Conservation (phyloP, 768 basidiomycete genomes). For the Panellus pusillus region DNA sequence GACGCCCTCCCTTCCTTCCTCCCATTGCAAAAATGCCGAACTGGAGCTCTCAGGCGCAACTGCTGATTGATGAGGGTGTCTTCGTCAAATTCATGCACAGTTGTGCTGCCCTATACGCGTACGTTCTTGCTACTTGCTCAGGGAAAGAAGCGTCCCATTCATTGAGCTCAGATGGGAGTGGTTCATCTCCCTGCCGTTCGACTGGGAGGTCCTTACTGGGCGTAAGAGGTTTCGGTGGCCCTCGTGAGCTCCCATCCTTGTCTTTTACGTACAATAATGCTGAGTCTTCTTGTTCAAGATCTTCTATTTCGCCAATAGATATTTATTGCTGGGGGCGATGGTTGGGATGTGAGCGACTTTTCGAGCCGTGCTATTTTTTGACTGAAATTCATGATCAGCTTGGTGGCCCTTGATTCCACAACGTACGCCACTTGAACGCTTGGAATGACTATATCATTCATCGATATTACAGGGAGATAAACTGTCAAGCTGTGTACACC, state of each 20-base stretch:
- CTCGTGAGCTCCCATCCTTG: constrained; percentile 30
- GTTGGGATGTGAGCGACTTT: constrained; percentile 40
- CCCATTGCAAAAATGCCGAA: constrained; percentile 42
- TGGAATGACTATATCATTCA: not conserved
- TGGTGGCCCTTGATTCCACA: constrained; percentile 51
- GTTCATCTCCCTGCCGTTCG: constrained; percentile 49
- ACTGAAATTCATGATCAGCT: constrained; percentile 32
- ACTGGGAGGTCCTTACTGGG: constrained; percentile 42
- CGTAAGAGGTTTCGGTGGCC: constrained; percentile 47
- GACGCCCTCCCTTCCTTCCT: not conserved
- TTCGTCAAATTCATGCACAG: constrained; percentile 55
- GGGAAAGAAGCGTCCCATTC: not conserved
- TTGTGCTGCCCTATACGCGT: constrained; percentile 51
- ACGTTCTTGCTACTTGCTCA: constrained; percentile 21
- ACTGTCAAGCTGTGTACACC: constrained; percentile 64
- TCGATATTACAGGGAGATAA: constrained; percentile 39
- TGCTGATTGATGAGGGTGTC: constrained; percentile 44
- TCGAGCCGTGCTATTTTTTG: not conserved
- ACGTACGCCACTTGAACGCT: constrained; percentile 30
- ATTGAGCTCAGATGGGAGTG: constrained; percentile 55
- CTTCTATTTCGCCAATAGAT: constrained; percentile 48
- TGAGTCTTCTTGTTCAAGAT: constrained; percentile 24
- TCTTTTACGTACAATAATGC: constrained; percentile 1
- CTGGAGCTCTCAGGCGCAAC: constrained; percentile 52
- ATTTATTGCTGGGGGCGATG: constrained; percentile 41